These are phyloP conservation scores for Colletotrichum tofieldiae DNA, from an alignment of 2,329 filamentous ascomycete genomes.

Conservation along the genomic window DNA sequence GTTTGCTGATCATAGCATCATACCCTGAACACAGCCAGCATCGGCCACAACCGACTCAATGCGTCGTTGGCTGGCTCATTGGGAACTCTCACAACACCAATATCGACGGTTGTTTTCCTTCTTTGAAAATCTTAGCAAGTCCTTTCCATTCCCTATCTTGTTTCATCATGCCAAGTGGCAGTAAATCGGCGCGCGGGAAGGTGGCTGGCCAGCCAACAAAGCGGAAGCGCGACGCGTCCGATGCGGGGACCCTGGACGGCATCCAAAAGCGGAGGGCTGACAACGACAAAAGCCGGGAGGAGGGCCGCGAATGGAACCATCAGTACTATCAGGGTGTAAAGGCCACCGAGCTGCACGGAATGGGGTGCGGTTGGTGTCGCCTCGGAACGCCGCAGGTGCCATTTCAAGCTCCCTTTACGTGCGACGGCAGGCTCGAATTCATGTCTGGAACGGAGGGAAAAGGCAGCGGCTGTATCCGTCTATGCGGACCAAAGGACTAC, in stretches of 20 bases:
- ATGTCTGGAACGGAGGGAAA: background rate
- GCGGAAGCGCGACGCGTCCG: conserved; percentile 18
- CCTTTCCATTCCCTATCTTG: too few relatives aligned
- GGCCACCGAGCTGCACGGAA: background rate
- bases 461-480: background rate
- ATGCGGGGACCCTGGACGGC: background rate
- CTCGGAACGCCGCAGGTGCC: background rate
- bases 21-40: too few relatives aligned
- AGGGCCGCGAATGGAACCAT: background rate
- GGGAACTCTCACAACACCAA: too few relatives aligned
- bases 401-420: conserved; percentile 4
- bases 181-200: background rate
- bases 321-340: conserved; percentile 20
- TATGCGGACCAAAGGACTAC: background rate
- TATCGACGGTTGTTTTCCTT: too few relatives aligned
- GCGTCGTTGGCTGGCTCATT: too few relatives aligned
- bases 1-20: too few relatives aligned
- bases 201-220: background rate
- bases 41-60: too few relatives aligned
- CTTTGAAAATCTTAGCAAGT: too few relatives aligned
- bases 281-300: background rate
- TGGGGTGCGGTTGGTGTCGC: background rate
- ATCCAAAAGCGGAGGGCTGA: conserved; percentile 8
- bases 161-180: background rate
- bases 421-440: conserved; percentile 2